Conservation (phyloP, 768 basidiomycete genomes). For the Termitomyces sp. region DNA sequence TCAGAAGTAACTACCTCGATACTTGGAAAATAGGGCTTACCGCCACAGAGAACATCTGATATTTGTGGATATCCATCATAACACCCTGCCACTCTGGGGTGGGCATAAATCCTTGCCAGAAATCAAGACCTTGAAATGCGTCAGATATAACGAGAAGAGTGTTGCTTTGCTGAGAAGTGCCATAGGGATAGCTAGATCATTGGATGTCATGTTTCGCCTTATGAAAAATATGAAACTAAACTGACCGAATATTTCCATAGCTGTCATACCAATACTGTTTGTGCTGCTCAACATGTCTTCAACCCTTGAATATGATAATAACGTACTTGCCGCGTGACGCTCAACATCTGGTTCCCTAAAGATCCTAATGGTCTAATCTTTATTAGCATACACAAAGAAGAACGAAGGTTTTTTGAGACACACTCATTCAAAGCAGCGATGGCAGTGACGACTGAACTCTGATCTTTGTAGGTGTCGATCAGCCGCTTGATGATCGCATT, state of each 20-base stretch:
- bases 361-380: slow-evolving; percentile 66
- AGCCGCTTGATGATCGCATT: slow-evolving; percentile 58
- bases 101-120: slow-evolving; percentile 61
- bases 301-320: not conserved
- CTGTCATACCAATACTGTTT: slow-evolving; percentile 68
- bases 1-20: not conserved
- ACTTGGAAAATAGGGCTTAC: slow-evolving; percentile 29
- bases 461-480: slow-evolving; percentile 51
- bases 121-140: slow-evolving; percentile 70
- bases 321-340: slow-evolving; percentile 37
- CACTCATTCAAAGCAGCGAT: slow-evolving; percentile 83
- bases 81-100: slow-evolving; percentile 55
- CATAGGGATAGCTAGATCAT: slow-evolving; percentile 26
- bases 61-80: slow-evolving; percentile 75
- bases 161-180: slow-evolving; percentile 45
- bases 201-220: not conserved
- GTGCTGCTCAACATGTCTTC: slow-evolving; percentile 11
- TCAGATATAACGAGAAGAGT: slow-evolving; percentile 68
- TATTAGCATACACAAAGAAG: not conserved
- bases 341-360: slow-evolving; percentile 43
- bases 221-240: not conserved
- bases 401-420: slow-evolving; percentile 8
- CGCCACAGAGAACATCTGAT: slow-evolving; percentile 62
- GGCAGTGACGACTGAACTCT: slow-evolving; percentile 48
- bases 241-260: slow-evolving; percentile 66